Conservation (phyloP, 176 grass and related monocot genomes). For the Avena atlantica region DNA sequence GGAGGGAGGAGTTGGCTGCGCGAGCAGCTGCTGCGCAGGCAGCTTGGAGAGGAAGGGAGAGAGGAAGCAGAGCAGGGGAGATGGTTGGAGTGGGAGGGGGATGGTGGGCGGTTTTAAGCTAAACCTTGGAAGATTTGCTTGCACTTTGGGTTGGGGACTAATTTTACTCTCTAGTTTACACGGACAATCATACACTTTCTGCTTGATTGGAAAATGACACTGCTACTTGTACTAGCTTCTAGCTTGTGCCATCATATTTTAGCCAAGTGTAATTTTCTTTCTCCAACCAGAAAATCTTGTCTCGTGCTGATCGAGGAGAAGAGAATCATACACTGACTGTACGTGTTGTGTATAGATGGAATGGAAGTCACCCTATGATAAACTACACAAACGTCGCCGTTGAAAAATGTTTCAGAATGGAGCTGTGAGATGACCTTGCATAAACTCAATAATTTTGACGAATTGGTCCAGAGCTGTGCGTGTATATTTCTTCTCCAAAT, state of each 20-base stretch:
- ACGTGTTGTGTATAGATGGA: background rate
- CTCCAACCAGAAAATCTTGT: background rate
- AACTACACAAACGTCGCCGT: too few relatives aligned
- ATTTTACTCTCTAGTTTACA: background rate
- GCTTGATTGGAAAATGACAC: background rate
- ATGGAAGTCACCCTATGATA: background rate
- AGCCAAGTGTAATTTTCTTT: too few relatives aligned
- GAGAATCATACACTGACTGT: background rate
- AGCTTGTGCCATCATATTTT: background rate
- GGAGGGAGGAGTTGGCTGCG: background rate
- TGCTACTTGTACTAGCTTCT: background rate
- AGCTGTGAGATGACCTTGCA: too few relatives aligned
- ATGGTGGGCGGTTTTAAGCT: conserved; percentile 30
- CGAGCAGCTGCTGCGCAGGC: background rate
- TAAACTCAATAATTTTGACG: background rate
- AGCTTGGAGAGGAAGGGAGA: background rate
- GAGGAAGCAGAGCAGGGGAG: background rate
- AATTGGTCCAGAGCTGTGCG: background rate
- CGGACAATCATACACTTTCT: conserved; percentile 1
- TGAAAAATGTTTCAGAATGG: background rate
- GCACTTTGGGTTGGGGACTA: background rate
- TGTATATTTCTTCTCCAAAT: too few relatives aligned
- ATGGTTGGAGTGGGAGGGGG: conserved; percentile 49
- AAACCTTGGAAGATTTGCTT: conserved; percentile 28
- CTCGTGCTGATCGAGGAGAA: background rate